Percentiles rank a stretch among this genome's conserved stretches.
Evolutionary conservation across 1,284 basidiomycete genomes (phyloP).

Genomic region (Cronartium ribicola): DNA sequence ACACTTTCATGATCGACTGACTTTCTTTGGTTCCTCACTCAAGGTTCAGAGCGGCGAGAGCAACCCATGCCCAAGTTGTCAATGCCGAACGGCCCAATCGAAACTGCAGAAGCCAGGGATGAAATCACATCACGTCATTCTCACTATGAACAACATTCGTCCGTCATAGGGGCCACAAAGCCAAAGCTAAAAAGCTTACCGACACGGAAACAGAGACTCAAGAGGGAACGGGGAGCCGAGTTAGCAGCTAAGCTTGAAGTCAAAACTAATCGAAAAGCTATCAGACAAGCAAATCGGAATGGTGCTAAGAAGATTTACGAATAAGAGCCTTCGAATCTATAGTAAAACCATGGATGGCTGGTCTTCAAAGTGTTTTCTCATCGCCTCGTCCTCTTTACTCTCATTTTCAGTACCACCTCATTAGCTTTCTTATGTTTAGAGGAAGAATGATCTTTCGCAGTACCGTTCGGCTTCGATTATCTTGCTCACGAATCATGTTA

Average conservation of each 20-base stretch:
- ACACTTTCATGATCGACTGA: not conserved
- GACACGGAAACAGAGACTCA: constrained; percentile 1
- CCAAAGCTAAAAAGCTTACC: not conserved
- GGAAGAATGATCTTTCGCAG: no score
- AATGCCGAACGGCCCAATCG: not conserved
- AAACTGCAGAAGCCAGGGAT: not conserved
- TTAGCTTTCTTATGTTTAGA: no score
- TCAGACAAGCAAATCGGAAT: not conserved
- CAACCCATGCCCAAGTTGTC: constrained; percentile 1
- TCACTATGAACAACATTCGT: not conserved
- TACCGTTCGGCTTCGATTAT: no score
- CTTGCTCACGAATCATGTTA: no score
- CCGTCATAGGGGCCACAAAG: not conserved
- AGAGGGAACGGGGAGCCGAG: constrained; percentile 5
- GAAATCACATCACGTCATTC: not conserved
- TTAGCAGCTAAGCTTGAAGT: constrained; percentile 8
- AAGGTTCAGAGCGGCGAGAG: not conserved
- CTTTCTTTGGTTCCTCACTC: not conserved
- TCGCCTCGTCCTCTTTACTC: no score
- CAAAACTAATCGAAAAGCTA: not conserved
- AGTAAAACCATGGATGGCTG: no score
- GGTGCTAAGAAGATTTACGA: not conserved
- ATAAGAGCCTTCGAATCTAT: not conserved
- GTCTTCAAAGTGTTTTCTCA: no score
- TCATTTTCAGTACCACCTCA: no score